Percentiles rank a stretch among this genome's conserved stretches.
These are phyloP conservation scores for Zoysia pacifica DNA, from an alignment of 176 grass and related monocot genomes.

Conservation along the genomic window DNA sequence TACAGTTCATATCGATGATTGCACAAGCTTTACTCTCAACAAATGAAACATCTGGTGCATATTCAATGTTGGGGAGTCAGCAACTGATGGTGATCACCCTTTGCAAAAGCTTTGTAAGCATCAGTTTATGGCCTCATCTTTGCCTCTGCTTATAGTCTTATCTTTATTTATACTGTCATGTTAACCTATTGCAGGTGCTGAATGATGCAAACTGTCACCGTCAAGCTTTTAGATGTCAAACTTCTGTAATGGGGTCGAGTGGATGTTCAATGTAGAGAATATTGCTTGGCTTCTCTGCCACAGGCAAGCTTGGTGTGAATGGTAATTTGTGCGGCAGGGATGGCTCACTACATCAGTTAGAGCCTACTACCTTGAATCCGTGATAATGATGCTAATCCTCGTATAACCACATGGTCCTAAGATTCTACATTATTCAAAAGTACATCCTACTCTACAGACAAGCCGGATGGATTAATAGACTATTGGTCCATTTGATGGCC, in stretches of 20 bases:
- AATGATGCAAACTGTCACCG: slow-evolving; percentile 14
- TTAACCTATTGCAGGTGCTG: slow-evolving; percentile 22
- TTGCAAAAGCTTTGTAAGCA: slow-evolving; percentile 10
- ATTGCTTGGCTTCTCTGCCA: not conserved
- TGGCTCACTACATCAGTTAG: not conserved
- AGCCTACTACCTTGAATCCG: not conserved
- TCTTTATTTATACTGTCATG: not conserved
- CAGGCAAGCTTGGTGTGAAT: slow-evolving; percentile 1
- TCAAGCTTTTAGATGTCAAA: not conserved
- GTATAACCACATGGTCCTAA: not conserved
- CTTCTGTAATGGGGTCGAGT: not conserved
- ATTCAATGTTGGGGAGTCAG: not conserved
- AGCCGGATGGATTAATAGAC: not conserved
- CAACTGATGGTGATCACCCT: slow-evolving; percentile 13
- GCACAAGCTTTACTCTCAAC: slow-evolving; percentile 8
- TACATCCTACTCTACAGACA: not conserved
- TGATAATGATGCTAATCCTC: not conserved
- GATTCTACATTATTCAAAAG: not conserved
- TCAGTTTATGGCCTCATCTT: not conserved
- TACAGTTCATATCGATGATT: slow-evolving; percentile 72
- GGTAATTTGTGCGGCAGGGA: not conserved
- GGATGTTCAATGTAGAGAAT: slow-evolving; percentile 1
- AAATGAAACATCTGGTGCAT: not conserved
- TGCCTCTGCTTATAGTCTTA: not conserved
- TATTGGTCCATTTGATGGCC: too few species aligned